A percentile compares a stretch with the other conserved stretches of the same genome.
These are phyloP conservation scores for Litchi chinensis DNA, from an alignment of 345 rosid genomes.

Conservation along the genomic window DNA sequence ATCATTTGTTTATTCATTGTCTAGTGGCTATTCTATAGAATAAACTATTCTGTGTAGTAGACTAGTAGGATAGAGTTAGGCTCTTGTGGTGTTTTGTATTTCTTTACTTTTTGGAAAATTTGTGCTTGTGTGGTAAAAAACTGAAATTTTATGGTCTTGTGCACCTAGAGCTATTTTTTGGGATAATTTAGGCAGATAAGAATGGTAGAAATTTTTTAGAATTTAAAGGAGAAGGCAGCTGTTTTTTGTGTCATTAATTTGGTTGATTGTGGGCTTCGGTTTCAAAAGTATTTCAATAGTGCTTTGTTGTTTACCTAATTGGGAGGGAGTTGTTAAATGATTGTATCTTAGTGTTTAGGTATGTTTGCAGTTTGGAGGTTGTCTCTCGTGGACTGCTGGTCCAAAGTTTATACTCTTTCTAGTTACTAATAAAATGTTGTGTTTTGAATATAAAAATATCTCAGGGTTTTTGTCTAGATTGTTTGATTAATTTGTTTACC, in stretches of 20 bases:
- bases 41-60: too few species aligned
- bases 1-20: too few species aligned
- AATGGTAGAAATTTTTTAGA: background rate
- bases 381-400: background rate
- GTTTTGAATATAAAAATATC: background rate
- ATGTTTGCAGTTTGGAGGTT: background rate
- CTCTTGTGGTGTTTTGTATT: too few species aligned
- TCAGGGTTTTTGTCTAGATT: background rate
- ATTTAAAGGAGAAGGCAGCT: background rate
- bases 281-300: background rate
- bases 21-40: too few species aligned
- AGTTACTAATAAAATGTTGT: background rate
- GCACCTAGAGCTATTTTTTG: background rate
- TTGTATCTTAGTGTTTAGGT: background rate
- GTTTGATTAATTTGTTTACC: constrained; percentile 14
- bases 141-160: background rate
- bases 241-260: too few species aligned
- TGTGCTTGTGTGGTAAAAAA: too few species aligned
- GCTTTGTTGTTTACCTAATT: background rate
- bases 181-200: background rate
- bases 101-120: too few species aligned
- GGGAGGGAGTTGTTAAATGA: background rate
- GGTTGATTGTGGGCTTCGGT: background rate
- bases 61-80: too few species aligned
- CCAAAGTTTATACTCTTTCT: background rate